phyloP scores from a whole-genome alignment of 129 eudicot species.

The Escallonia rubra region DNA sequence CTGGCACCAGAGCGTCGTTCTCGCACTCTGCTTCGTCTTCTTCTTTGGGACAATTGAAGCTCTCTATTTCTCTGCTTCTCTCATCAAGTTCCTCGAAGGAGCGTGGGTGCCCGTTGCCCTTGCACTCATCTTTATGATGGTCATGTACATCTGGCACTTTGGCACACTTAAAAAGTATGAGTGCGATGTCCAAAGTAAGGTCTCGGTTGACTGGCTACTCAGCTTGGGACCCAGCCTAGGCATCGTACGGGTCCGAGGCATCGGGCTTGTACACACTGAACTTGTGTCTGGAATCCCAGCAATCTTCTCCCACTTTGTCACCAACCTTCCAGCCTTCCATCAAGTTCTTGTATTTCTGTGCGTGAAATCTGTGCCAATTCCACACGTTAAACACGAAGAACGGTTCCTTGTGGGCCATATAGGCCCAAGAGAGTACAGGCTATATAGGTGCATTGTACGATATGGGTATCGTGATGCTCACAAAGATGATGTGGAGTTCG shows the following conservation, averaged over 20 bases:
- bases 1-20: conserved; percentile 71
- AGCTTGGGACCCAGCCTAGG: conserved; percentile 83
- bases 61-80: conserved; percentile 85
- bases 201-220: conserved; percentile 90
- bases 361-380: conserved; percentile 81
- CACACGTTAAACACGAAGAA: conserved; percentile 78
- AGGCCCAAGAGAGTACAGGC: conserved; percentile 72
- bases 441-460: conserved; percentile 83
- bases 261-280: conserved; percentile 92
- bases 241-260: conserved; percentile 84
- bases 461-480: conserved; percentile 93
- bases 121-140: conserved; percentile 64
- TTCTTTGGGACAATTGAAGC: conserved; percentile 87
- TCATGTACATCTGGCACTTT: conserved; percentile 88
- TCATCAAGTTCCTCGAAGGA: conserved; percentile 91
- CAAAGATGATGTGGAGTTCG: conserved; percentile 83
- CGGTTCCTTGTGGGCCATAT: conserved; percentile 88
- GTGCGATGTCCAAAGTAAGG: conserved; percentile 82
- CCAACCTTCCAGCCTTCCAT: conserved; percentile 98
- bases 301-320: conserved; percentile 90
- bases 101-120: conserved; percentile 97
- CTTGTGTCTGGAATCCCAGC: conserved; percentile 96
- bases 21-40: conserved; percentile 60
- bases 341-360: conserved; percentile 86
- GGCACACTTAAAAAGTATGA: conserved; percentile 37